Percentiles rank a stretch among this genome's conserved stretches.
Evolutionary conservation across 2,329 filamentous ascomycete genomes (phyloP).

Genomic region (Exophiala lecanii-corni): DNA sequence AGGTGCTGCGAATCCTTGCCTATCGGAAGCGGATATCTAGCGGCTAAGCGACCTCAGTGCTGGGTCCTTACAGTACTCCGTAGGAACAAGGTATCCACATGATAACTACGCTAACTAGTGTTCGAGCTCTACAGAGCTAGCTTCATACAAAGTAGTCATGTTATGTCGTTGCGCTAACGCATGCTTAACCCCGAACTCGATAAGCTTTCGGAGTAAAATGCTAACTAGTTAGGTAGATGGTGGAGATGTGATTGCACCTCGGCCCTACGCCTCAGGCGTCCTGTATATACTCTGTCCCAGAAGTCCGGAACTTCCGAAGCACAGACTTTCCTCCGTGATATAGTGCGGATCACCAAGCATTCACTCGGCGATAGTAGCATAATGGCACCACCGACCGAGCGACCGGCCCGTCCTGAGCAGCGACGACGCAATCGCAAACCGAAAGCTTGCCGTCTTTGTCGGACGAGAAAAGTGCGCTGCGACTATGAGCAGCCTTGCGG

Average conservation of each 20-base stretch:
- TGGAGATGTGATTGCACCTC: background rate
- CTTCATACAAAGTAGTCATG: background rate
- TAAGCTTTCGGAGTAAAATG: background rate
- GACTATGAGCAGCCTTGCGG: conserved; percentile 3
- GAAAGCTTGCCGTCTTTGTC: conserved; percentile 4
- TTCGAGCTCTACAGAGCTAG: background rate
- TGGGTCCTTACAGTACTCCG: background rate
- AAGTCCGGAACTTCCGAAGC: background rate
- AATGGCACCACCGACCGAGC: conserved; percentile 2
- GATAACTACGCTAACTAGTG: background rate
- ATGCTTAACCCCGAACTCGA: conserved; percentile 2
- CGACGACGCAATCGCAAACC: conserved; percentile 5
- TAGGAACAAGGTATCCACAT: background rate
- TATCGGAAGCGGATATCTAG: background rate
- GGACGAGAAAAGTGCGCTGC: conserved; percentile 5
- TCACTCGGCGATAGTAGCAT: background rate
- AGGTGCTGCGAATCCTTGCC: background rate
- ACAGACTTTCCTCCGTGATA: background rate
- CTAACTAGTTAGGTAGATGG: too few species aligned
- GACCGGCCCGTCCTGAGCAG: conserved; percentile 1
- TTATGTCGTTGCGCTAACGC: too few species aligned
- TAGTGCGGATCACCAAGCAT: background rate
- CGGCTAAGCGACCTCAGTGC: background rate
- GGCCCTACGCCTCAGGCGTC: background rate
- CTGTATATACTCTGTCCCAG: conserved; percentile 1